Evolutionary conservation across 169 alveolate species (phyloP).

Genomic region (Plasmodium knowlesi): DNA sequence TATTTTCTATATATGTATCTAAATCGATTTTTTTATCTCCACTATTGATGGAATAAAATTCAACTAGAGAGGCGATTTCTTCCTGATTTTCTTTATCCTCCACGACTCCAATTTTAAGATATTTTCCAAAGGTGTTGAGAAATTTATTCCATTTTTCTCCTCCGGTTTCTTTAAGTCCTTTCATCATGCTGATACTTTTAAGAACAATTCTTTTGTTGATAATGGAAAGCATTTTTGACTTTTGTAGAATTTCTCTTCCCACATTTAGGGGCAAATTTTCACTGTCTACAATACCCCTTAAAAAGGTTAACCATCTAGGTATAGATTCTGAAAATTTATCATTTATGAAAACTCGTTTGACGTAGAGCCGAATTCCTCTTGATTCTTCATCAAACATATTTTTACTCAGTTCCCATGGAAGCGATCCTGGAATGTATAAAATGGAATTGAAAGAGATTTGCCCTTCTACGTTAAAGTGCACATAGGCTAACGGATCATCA

Average conservation of each 20-base stretch:
- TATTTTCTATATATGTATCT: slow-evolving; percentile 94
- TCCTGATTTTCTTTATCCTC: slow-evolving; percentile 97
- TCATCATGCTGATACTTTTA: slow-evolving; percentile 94
- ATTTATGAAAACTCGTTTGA: slow-evolving; percentile 97
- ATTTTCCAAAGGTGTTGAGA: slow-evolving; percentile 93
- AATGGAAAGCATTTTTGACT: slow-evolving; percentile 94
- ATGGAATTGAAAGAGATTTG: slow-evolving; percentile 98
- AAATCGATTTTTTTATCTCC: slow-evolving; percentile 86
- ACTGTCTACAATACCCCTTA: slow-evolving; percentile 98
- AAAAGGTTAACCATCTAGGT: slow-evolving; percentile 96
- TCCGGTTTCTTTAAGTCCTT: slow-evolving; percentile 85
- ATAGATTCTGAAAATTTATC: slow-evolving; percentile 96
- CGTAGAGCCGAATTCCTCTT: slow-evolving; percentile 96
- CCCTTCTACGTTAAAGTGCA: slow-evolving; percentile 99
- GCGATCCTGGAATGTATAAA: slow-evolving; percentile 94
- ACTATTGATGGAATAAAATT: slow-evolving; percentile 91
- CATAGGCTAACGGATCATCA: slow-evolving; percentile 97
- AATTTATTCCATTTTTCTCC: slow-evolving; percentile 92
- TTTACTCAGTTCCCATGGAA: slow-evolving; percentile 89
- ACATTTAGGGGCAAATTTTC: slow-evolving; percentile 98
- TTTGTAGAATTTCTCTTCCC: slow-evolving; percentile 97
- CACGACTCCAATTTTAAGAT: slow-evolving; percentile 95
- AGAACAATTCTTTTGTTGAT: slow-evolving; percentile 95
- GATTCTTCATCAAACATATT: slow-evolving; percentile 95
- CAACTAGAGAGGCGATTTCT: slow-evolving; percentile 93